Percentiles rank a stretch among this genome's conserved stretches.
These are phyloP conservation scores for Penicillium fimorum DNA, from an alignment of 495 filamentous ascomycete genomes.

Conservation along the genomic window DNA sequence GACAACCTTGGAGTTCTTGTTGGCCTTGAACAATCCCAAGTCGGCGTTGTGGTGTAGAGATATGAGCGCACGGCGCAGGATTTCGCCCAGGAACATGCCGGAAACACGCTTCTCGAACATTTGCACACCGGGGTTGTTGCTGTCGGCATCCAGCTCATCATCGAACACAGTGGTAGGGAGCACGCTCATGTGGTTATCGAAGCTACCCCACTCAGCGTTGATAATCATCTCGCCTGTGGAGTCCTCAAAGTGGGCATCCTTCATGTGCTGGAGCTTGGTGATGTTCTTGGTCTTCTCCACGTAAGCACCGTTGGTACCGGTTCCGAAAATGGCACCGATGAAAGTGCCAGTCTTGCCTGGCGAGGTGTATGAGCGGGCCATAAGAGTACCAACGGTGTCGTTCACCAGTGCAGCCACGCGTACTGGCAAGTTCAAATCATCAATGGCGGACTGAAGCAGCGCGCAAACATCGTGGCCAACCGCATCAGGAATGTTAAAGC, in stretches of 20 bases:
- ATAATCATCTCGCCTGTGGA: constrained; percentile 93
- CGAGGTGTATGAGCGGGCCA: constrained; percentile 94
- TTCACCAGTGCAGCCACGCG: constrained; percentile 94
- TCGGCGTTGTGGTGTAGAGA: constrained; percentile 60
- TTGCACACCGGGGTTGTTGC: constrained; percentile 90
- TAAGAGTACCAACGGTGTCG: constrained; percentile 94
- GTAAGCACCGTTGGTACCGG: constrained; percentile 93
- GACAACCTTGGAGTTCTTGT: constrained; percentile 66
- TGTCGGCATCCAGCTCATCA: constrained; percentile 69
- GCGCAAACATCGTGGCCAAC: constrained; percentile 92
- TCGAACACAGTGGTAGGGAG: constrained; percentile 88
- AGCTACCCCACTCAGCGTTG: constrained; percentile 98
- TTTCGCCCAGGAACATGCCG: constrained; percentile 97
- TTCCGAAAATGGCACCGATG: constrained; percentile 87
- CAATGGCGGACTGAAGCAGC: constrained; percentile 87
- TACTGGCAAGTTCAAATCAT: constrained; percentile 81
- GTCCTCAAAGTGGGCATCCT: constrained; percentile 65
- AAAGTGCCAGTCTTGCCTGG: constrained; percentile 84
- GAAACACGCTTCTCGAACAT: constrained; percentile 99
- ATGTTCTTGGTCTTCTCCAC: constrained; percentile 56
- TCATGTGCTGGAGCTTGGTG: constrained; percentile 45
- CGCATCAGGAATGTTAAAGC: constrained; percentile 91
- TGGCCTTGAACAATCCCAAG: constrained; percentile 66
- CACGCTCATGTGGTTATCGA: constrained; percentile 87
- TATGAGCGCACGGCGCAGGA: constrained; percentile 74